These are phyloP conservation scores for Candida oleophila DNA, from an alignment of 805 yeast species.

Conservation along the genomic window DNA sequence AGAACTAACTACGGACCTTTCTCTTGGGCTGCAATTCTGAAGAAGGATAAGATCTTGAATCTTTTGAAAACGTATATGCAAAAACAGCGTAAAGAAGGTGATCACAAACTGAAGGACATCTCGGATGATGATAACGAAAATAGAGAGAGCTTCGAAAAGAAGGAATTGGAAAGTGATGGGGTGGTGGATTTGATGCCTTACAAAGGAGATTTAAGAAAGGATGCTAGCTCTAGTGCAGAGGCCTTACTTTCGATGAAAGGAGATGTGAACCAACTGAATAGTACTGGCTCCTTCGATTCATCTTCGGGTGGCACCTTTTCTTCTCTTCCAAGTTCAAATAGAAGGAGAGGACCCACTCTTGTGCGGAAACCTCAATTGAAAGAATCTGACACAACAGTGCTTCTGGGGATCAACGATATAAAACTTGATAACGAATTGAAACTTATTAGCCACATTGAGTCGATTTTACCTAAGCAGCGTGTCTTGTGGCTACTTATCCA, in stretches of 20 bases:
- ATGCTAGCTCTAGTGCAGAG: background rate
- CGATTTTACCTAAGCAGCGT: slow-evolving; percentile 48
- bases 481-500: slow-evolving; percentile 54
- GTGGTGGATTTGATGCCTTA: slow-evolving; percentile 19
- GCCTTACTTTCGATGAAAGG: background rate
- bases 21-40: slow-evolving; percentile 23
- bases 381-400: background rate
- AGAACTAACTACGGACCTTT: slow-evolving; percentile 24
- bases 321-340: background rate
- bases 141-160: slow-evolving; percentile 10
- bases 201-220: background rate
- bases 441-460: slow-evolving; percentile 29
- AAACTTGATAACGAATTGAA: slow-evolving; percentile 24
- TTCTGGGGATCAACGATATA: background rate
- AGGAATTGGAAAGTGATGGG: slow-evolving; percentile 22
- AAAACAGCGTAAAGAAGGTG: background rate
- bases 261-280: background rate
- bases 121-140: background rate
- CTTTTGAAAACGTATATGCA: slow-evolving; percentile 4
- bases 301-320: background rate
- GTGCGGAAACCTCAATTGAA: background rate
- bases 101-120: background rate
- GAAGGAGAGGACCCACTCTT: background rate
- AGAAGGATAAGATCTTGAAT: slow-evolving; percentile 16
- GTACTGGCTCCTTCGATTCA: too few species aligned